These are phyloP conservation scores for Eucalyptus sp. DNA, from an alignment of 345 rosid genomes.

Conservation along the genomic window DNA sequence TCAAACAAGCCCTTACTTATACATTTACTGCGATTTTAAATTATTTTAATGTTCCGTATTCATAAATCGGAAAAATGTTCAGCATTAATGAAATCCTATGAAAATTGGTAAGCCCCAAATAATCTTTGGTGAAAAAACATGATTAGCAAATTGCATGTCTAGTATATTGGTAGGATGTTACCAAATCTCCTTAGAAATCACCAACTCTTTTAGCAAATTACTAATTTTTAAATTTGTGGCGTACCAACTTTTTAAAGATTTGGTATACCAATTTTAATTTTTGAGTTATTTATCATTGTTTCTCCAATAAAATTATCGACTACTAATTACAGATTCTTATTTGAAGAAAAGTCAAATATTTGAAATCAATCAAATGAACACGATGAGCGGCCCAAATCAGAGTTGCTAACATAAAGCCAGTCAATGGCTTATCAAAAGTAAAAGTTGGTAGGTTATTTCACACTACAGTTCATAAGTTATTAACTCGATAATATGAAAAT, in stretches of 20 bases:
- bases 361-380: background rate
- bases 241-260: background rate
- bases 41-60: background rate
- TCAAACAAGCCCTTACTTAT: background rate
- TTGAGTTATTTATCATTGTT: background rate
- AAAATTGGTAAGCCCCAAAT: background rate
- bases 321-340: background rate
- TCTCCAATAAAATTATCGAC: background rate
- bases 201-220: background rate
- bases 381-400: background rate
- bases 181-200: background rate
- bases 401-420: background rate
- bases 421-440: background rate
- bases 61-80: background rate
- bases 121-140: background rate
- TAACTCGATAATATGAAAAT: background rate
- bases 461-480: background rate
- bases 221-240: background rate
- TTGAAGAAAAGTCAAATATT: background rate
- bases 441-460: background rate
- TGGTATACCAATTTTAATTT: background rate
- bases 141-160: background rate
- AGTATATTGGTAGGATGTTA: background rate
- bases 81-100: background rate
- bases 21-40: accelerated